A percentile compares a stretch with the other conserved stretches of the same genome.
phyloP scores from a whole-genome alignment of 495 filamentous ascomycete genomes.

The Aspergillus leporis region DNA sequence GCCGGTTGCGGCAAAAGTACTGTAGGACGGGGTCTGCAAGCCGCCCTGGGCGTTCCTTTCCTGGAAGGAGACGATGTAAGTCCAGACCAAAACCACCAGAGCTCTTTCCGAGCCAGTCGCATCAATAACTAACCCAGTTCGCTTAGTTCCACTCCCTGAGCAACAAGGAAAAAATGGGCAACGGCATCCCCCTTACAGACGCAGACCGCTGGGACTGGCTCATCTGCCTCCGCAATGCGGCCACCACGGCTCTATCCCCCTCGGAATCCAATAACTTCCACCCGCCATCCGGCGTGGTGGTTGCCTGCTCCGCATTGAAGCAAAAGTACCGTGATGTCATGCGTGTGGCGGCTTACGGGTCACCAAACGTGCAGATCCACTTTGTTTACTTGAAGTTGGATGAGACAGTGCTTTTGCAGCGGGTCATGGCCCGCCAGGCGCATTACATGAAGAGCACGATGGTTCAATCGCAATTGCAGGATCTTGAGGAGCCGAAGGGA shows the following conservation, averaged over 20 bases:
- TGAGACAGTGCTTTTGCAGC: conserved; percentile 69
- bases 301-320: conserved; percentile 96
- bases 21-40: conserved; percentile 75
- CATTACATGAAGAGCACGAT: conserved; percentile 98
- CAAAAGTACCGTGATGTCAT: conserved; percentile 98
- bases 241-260: conserved; percentile 62
- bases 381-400: conserved; percentile 88
- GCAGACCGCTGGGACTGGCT: conserved; percentile 99
- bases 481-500: conserved; percentile 76
- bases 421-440: conserved; percentile 70
- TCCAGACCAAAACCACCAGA: background rate
- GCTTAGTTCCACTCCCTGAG: conserved; percentile 76
- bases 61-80: conserved; percentile 96
- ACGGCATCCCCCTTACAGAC: conserved; percentile 86
- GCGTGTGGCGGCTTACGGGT: conserved; percentile 78
- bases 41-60: conserved; percentile 72
- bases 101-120: too few species aligned
- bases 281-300: conserved; percentile 74
- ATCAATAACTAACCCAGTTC: conserved; percentile 15
- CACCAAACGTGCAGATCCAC: conserved; percentile 76
- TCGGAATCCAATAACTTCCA: conserved; percentile 42
- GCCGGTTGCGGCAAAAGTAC: conserved; percentile 97
- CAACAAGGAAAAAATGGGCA: conserved; percentile 93
- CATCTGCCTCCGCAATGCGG: conserved; percentile 79
- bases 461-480: conserved; percentile 90